Conservation (phyloP, 345 rosid genomes). For the Gossypioides kirkii region DNA sequence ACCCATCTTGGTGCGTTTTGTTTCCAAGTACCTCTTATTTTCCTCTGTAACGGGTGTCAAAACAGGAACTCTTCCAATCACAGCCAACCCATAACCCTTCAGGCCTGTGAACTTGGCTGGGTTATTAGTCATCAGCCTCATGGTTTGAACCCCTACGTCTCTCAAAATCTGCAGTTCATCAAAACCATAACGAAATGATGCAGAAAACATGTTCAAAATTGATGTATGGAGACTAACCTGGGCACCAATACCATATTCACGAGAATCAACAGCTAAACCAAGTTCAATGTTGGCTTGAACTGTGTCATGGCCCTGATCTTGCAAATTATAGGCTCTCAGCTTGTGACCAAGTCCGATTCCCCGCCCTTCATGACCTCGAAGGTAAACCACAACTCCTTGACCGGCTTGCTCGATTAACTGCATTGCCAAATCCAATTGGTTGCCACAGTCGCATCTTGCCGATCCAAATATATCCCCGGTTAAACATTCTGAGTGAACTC, state of each 20-base stretch:
- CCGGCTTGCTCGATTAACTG: constrained; percentile 60
- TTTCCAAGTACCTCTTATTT: constrained; percentile 73
- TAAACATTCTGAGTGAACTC: constrained; percentile 89
- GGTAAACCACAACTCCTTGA: constrained; percentile 71
- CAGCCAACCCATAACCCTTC: constrained; percentile 81
- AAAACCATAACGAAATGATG: background rate
- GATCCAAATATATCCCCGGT: constrained; percentile 87
- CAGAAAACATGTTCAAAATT: background rate
- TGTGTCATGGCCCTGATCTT: constrained; percentile 85
- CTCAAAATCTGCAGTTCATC: constrained; percentile 51
- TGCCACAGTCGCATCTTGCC: constrained; percentile 81
- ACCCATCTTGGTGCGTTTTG: constrained; percentile 81
- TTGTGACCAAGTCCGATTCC: constrained; percentile 92
- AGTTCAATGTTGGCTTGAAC: constrained; percentile 85
- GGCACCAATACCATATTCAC: constrained; percentile 88
- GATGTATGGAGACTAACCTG: constrained; percentile 48
- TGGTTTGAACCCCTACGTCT: constrained; percentile 71
- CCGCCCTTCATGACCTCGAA: constrained; percentile 89
- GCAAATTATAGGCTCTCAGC: constrained; percentile 75
- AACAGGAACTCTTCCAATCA: constrained; percentile 72
- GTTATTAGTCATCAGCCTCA: constrained; percentile 89
- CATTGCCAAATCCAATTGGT: constrained; percentile 79
- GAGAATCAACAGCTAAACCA: constrained; percentile 73
- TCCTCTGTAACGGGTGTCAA: constrained; percentile 79
- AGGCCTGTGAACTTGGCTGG: constrained; percentile 84